A percentile compares a stretch with the other conserved stretches of the same genome.
Evolutionary conservation across 2,329 filamentous ascomycete species (phyloP).

Genomic region (Nigrospora oryzae): DNA sequence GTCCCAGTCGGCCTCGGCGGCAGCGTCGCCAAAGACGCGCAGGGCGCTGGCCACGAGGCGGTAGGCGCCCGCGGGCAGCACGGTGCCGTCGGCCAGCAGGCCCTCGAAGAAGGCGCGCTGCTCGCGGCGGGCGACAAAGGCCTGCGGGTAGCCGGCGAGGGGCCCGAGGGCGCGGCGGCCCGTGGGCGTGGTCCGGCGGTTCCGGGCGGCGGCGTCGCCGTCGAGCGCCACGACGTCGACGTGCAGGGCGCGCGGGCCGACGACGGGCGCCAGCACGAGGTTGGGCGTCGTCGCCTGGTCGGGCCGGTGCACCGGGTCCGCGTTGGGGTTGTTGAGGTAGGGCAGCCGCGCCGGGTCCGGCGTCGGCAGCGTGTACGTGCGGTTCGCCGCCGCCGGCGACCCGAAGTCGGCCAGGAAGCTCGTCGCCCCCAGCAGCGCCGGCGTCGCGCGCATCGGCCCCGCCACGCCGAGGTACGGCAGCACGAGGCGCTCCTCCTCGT

Average conservation of each 20-base stretch:
- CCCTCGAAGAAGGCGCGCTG: slow-evolving; percentile 10
- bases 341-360: slow-evolving; percentile 4
- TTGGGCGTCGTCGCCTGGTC: not conserved
- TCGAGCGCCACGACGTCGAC: not conserved
- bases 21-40: slow-evolving; percentile 15
- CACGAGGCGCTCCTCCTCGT: slow-evolving; percentile 23
- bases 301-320: slow-evolving; percentile 1
- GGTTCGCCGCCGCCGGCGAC: slow-evolving; percentile 9
- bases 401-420: slow-evolving; percentile 2
- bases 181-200: not conserved
- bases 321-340: not conserved
- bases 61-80: slow-evolving; percentile 15
- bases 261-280: not conserved
- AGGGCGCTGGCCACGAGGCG: slow-evolving; percentile 12
- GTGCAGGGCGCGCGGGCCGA: not conserved
- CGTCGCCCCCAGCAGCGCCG: slow-evolving; percentile 5
- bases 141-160: slow-evolving; percentile 2
- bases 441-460: slow-evolving; percentile 14
- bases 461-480: slow-evolving; percentile 30
- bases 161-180: slow-evolving; percentile 6
- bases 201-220: not conserved
- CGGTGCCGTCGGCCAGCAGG: slow-evolving; percentile 10
- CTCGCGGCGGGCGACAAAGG: not conserved
- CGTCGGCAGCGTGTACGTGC: slow-evolving; percentile 13
- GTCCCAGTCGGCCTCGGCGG: slow-evolving; percentile 15